Evolutionary conservation across 306 rosid species (phyloP), one percentile per base, ranked within the genome.

Genomic region (Crotalaria pallida): DNA sequence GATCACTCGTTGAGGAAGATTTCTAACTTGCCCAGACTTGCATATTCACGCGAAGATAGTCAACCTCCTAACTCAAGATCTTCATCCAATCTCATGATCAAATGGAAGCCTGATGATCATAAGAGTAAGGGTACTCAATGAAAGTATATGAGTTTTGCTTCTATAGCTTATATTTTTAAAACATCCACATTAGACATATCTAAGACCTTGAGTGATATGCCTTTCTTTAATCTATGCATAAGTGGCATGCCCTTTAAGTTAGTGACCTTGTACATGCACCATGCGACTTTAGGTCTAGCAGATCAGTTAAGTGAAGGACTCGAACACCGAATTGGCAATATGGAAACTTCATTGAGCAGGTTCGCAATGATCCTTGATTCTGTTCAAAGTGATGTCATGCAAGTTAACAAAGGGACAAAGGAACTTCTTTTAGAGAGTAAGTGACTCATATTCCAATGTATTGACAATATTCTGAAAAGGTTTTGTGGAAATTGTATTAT

Each of bases 351-450:
- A 75, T 67, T 95, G 68, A 89, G 74, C 76, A 87, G 89, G 84
- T 86, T 89, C 31, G 89, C 88, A 44, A 91, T 91, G 91, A 83
- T 89, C 73, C 77, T 95, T 93, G 99, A 95, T 82, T 95, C 99
- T 81, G 66, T 95, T 68, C 97, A 89, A 71, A 82, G 86, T 65
- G 97, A 95, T 19, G 77, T 87, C 34, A 84, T 95, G 88, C 97
- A 95, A 79, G 84, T 81, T 78, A 86, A 79, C 86, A 91, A 80
- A 80, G 99, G 96, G 71, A 86, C 84, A 74, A 91, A 95, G 83
- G 96, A 95, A 76, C 70, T 83, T 62, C 77, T 43, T 49, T 61
- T 91, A 60, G 97, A 91, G 73, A 82, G 99, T 94, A 82, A 85
- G 99, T 81, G 22, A 60, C 64, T 72, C 61, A 52, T 8, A 47